Evolutionary conservation across 805 yeast species (phyloP).

Genomic region (Candida khao-thaluensis): DNA sequence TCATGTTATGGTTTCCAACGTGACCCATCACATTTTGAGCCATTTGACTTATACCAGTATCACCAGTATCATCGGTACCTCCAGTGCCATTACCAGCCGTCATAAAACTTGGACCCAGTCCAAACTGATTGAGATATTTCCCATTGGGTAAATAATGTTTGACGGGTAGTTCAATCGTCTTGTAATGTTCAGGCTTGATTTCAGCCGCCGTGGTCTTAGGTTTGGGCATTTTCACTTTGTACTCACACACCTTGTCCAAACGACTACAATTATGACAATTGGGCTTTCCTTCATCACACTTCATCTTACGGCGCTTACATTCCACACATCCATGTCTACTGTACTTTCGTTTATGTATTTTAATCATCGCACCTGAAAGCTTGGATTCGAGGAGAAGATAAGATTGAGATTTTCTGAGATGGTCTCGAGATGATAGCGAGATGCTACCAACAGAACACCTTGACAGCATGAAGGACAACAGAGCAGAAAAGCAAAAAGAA

Average conservation of each 20-base stretch:
- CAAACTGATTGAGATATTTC: constrained; percentile 12
- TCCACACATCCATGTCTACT: constrained; percentile 42
- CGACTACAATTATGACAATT: constrained; percentile 36
- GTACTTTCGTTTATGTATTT: constrained; percentile 36
- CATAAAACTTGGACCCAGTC: neutral
- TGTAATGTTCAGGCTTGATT: neutral
- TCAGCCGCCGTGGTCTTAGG: neutral
- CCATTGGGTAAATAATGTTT: constrained; percentile 16
- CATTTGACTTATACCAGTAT: too few species aligned
- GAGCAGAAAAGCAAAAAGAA: too few species aligned
- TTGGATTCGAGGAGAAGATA: too few species aligned
- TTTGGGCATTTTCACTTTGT: constrained; percentile 10
- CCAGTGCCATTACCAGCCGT: too few species aligned
- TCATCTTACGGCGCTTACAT: constrained; percentile 44
- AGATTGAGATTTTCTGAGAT: too few species aligned
- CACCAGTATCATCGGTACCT: too few species aligned
- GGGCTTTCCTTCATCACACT: constrained; percentile 42
- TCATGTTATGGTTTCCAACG: too few species aligned
- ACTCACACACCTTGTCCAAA: constrained; percentile 32
- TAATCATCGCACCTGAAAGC: neutral
- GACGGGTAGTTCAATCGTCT: constrained; percentile 5
- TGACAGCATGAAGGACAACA: too few species aligned
- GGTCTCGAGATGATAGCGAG: neutral
- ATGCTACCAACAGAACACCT: too few species aligned
- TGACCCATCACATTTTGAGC: too few species aligned